Percentiles rank a stretch among this genome's conserved stretches.
Conservation (phyloP, 192 early-diverging fungal genomes). For the Helicostylum pulchrum region DNA sequence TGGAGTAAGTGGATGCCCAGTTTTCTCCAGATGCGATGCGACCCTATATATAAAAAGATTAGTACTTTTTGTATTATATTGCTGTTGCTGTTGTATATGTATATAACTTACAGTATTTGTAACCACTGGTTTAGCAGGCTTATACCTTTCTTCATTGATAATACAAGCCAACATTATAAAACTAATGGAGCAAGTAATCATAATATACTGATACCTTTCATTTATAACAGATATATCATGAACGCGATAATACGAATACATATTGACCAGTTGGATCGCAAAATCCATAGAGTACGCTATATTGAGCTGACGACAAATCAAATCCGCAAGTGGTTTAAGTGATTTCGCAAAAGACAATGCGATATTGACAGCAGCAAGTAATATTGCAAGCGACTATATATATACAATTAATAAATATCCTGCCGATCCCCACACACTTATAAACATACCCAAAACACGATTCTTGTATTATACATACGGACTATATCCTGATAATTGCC, state of each 20-base stretch:
- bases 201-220: conserved; percentile 12
- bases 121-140: not conserved
- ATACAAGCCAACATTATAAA: conserved; percentile 12
- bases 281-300: conserved; percentile 4
- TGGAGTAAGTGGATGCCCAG: conserved; percentile 30
- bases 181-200: conserved; percentile 7
- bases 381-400: not conserved
- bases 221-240: conserved; percentile 8
- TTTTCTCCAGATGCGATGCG: conserved; percentile 28
- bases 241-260: conserved; percentile 21
- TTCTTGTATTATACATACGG: conserved; percentile 7
- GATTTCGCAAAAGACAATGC: not conserved
- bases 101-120: conserved; percentile 20
- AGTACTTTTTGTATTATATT: not conserved
- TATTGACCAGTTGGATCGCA: conserved; percentile 13
- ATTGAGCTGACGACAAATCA: conserved; percentile 22
- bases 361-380: not conserved
- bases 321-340: not conserved
- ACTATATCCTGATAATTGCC: not conserved
- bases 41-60: conserved; percentile 12
- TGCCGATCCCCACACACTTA: not conserved
- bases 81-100: conserved; percentile 33
- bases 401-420: not conserved
- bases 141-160: conserved; percentile 21
- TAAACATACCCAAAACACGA: conserved; percentile 4